phyloP scores from a whole-genome alignment of 2,329 filamentous ascomycete genomes.

The Grosmannia huntii region DNA sequence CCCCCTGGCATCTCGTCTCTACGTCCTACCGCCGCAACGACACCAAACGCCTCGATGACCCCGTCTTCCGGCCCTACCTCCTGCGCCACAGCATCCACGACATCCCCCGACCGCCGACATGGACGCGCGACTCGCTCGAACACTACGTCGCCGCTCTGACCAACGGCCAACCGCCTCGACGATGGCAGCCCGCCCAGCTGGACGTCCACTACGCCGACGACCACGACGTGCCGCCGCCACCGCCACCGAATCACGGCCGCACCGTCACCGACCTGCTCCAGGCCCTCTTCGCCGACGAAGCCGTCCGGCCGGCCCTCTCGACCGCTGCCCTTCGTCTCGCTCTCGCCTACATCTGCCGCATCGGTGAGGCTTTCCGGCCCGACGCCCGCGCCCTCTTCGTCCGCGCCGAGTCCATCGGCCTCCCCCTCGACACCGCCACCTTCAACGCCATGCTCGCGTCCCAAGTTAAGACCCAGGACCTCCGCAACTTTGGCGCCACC shows the following conservation, averaged over 20 bases:
- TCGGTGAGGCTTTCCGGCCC: slow-evolving; percentile 15
- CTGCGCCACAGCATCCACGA: slow-evolving; percentile 22
- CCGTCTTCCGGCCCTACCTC: slow-evolving; percentile 8
- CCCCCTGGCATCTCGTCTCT: slow-evolving; percentile 5
- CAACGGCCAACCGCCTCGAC: slow-evolving; percentile 22
- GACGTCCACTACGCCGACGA: neutral
- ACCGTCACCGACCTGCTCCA: slow-evolving; percentile 26
- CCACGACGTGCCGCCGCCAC: slow-evolving; percentile 9
- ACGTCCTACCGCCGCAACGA: slow-evolving; percentile 5
- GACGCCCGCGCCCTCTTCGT: slow-evolving; percentile 22
- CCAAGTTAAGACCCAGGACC: slow-evolving; percentile 26
- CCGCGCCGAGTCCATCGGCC: slow-evolving; percentile 21
- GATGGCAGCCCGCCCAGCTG: slow-evolving; percentile 3
- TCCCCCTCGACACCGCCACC: slow-evolving; percentile 31
- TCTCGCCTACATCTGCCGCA: slow-evolving; percentile 25
- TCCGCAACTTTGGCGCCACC: slow-evolving; percentile 27
- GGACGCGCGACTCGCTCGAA: slow-evolving; percentile 29
- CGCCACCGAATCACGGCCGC: slow-evolving; percentile 18
- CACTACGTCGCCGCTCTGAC: slow-evolving; percentile 29
- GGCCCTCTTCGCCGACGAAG: slow-evolving; percentile 24
- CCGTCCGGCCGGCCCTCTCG: slow-evolving; percentile 22
- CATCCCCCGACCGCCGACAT: slow-evolving; percentile 24
- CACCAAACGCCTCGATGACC: neutral
- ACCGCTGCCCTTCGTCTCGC: slow-evolving; percentile 29
- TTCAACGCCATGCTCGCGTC: slow-evolving; percentile 35